Evolutionary conservation across 2,329 filamentous ascomycete genomes (phyloP).

Genomic region (Coccinonectria pachysandricola): DNA sequence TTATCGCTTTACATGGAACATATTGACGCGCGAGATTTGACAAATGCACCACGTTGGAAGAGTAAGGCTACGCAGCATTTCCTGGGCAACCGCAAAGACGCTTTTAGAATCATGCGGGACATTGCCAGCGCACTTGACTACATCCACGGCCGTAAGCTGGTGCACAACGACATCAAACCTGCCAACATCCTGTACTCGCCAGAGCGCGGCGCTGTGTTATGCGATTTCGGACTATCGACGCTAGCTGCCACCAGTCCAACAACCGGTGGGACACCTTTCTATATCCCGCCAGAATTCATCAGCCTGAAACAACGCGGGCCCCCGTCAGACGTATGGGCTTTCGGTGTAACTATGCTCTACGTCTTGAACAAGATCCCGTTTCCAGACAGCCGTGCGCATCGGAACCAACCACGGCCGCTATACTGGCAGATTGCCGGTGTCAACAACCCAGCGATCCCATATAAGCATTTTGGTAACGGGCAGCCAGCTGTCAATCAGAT

Average conservation of each 20-base stretch:
- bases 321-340: conserved; percentile 48
- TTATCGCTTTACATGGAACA: conserved; percentile 53
- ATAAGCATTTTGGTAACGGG: conserved; percentile 27
- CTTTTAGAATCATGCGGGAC: conserved; percentile 41
- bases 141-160: conserved; percentile 41
- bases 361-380: conserved; percentile 44
- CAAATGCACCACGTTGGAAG: conserved; percentile 39
- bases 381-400: conserved; percentile 40
- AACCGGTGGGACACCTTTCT: conserved; percentile 50
- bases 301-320: conserved; percentile 41
- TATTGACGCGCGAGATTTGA: conserved; percentile 45
- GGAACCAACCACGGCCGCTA: conserved; percentile 37
- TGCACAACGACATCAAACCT: conserved; percentile 55
- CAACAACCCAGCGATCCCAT: conserved; percentile 28
- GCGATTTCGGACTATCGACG: conserved; percentile 50
- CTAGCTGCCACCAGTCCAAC: conserved; percentile 33
- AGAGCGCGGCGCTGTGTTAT: conserved; percentile 48
- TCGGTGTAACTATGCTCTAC: conserved; percentile 52
- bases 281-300: conserved; percentile 52
- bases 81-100: conserved; percentile 37
- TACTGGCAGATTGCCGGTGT: conserved; percentile 51
- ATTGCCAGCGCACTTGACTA: conserved; percentile 45
- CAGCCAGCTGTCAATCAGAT: conserved; percentile 39
- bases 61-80: conserved; percentile 38
- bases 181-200: conserved; percentile 51